phyloP scores from a whole-genome alignment of 441 rosid genomes.

The Corymbia calophylla region DNA sequence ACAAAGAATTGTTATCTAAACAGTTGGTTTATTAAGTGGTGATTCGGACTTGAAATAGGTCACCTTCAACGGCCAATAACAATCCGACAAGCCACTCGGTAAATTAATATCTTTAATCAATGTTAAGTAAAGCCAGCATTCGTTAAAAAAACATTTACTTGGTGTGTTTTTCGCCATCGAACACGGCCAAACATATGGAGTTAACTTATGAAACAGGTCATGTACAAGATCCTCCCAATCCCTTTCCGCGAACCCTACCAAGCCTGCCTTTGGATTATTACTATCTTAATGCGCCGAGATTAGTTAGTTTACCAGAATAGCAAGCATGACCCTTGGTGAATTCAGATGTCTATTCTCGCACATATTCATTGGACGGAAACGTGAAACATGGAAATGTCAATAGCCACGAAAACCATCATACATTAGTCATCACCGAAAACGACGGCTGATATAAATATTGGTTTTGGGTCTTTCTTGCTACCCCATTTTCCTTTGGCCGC shows the following conservation, averaged over 20 bases:
- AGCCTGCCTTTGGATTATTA: not conserved
- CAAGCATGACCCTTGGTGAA: not conserved
- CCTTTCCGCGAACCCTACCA: not conserved
- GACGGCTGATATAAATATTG: not conserved
- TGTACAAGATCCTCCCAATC: not conserved
- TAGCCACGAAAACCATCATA: not conserved
- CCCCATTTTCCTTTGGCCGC: not conserved
- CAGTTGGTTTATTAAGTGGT: not conserved
- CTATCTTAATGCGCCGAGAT: not conserved
- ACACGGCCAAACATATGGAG: not conserved
- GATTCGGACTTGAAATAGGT: not conserved
- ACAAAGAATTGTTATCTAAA: not conserved
- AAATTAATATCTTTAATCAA: not conserved
- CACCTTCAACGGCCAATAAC: not conserved
- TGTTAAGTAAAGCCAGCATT: not conserved
- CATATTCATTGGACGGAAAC: not conserved
- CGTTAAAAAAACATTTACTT: not conserved
- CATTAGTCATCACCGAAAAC: not conserved
- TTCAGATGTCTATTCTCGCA: not conserved
- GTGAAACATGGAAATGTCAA: not conserved
- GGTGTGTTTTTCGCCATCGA: not conserved
- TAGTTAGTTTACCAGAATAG: not conserved
- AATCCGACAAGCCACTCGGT: not conserved
- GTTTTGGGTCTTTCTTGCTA: not conserved
- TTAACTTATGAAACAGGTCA: not conserved